Evolutionary conservation across 805 yeast genomes (phyloP).

Genomic region (Kuraishia hungarica): DNA sequence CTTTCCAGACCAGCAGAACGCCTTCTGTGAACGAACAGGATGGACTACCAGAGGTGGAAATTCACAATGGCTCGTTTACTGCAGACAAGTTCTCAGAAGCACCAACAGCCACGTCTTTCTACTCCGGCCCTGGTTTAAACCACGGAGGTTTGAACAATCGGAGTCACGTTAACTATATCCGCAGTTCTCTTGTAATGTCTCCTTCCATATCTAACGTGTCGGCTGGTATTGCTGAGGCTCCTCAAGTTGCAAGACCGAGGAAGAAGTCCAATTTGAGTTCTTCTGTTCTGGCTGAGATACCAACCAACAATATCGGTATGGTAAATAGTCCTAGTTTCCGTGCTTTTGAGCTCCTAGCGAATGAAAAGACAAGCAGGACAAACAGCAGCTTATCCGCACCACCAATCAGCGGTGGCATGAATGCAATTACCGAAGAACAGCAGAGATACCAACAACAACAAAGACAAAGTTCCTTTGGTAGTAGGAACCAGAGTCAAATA

Average conservation of each 20-base stretch:
- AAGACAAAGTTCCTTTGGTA: background rate
- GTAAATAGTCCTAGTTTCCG: conserved; percentile 27
- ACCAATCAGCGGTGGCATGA: background rate
- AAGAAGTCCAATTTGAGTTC: background rate
- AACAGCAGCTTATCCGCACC: no score
- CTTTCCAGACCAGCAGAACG: conserved; percentile 27
- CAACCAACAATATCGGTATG: conserved; percentile 22
- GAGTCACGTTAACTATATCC: conserved; percentile 19
- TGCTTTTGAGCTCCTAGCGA: conserved; percentile 23
- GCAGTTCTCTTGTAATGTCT: conserved; percentile 23
- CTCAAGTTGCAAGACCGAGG: background rate
- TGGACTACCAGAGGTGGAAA: background rate
- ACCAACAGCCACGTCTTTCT: conserved; percentile 7
- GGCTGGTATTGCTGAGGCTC: conserved; percentile 12
- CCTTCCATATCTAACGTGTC: conserved; percentile 17
- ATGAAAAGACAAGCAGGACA: conserved; percentile 11
- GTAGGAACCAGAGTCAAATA: conserved; percentile 3
- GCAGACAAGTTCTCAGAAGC: background rate
- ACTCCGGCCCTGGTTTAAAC: conserved; percentile 21
- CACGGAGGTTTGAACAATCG: conserved; percentile 12
- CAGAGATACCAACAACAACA: background rate
- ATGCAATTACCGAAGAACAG: background rate
- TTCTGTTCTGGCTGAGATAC: conserved; percentile 14
- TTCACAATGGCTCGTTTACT: background rate
- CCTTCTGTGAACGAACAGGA: conserved; percentile 13